Conservation (phyloP, 176 grass and related monocot species). For the Cenchrus fungigraminus region DNA sequence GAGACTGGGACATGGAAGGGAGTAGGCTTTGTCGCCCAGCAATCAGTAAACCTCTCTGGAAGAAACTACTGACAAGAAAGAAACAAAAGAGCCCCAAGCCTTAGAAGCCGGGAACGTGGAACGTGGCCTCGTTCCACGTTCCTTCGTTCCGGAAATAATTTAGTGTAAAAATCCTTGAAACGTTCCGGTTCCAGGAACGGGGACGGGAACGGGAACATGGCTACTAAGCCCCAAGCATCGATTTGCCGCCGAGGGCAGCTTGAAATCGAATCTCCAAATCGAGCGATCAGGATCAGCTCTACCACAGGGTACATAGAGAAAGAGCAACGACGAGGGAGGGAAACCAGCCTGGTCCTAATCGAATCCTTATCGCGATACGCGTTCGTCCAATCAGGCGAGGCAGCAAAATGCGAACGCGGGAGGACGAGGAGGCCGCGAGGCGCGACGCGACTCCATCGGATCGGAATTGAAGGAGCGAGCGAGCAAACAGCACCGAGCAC, state of each 20-base stretch:
- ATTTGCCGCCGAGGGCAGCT: not conserved
- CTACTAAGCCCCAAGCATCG: not conserved
- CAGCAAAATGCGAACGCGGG: not conserved
- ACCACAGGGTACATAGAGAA: not conserved
- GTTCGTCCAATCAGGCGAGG: too few species aligned
- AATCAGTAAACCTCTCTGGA: not conserved
- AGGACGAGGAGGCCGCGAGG: too few species aligned
- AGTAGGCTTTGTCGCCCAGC: not conserved
- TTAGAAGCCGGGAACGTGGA: too few species aligned
- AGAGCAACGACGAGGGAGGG: not conserved
- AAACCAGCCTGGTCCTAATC: not conserved
- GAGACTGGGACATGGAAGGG: conserved; percentile 3
- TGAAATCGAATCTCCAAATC: not conserved
- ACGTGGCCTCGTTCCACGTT: too few species aligned
- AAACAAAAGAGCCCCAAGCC: not conserved
- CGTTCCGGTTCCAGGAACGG: too few species aligned
- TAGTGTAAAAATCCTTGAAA: too few species aligned
- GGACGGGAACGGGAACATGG: too few species aligned
- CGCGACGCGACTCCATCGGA: not conserved
- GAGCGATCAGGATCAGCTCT: not conserved
- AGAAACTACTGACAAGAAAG: not conserved
- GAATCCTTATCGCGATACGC: not conserved
- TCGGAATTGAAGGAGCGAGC: not conserved
- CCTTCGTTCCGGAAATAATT: too few species aligned
- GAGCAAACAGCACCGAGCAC: not conserved